phyloP scores from a whole-genome alignment of 768 basidiomycete genomes.

The Lyophyllum decastes region DNA sequence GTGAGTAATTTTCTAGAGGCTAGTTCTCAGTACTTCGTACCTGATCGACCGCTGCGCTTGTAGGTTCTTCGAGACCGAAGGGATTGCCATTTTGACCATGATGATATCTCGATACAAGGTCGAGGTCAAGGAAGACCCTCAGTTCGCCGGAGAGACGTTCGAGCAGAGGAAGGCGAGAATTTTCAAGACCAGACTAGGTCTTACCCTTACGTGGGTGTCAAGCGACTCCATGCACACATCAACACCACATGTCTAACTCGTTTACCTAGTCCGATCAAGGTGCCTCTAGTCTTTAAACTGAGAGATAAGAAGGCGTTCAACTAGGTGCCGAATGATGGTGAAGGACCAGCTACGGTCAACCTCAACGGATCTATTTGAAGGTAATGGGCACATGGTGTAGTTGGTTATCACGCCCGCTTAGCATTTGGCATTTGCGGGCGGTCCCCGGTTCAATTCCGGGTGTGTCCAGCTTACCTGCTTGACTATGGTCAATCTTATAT shows the following conservation, averaged over 20 bases:
- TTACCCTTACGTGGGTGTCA: conserved; percentile 47
- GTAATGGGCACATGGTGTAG: conserved; percentile 25
- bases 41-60: neutral
- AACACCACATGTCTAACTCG: neutral
- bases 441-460: conserved; percentile 23
- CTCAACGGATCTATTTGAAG: too few species aligned
- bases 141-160: conserved; percentile 47
- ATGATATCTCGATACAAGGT: conserved; percentile 48
- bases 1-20: conserved; percentile 27
- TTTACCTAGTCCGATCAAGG: conserved; percentile 26
- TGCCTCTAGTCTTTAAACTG: conserved; percentile 35
- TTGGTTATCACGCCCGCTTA: conserved; percentile 25
- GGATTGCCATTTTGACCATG: conserved; percentile 50
- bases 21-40: neutral
- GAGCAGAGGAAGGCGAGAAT: conserved; percentile 46
- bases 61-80: conserved; percentile 56
- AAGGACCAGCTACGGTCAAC: too few species aligned
- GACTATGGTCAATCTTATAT: too few species aligned
- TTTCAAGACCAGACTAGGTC: conserved; percentile 30
- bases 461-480: conserved; percentile 19
- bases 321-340: neutral
- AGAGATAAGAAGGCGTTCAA: conserved; percentile 13
- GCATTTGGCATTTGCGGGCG: conserved; percentile 15
- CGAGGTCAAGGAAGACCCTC: conserved; percentile 50
- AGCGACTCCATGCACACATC: neutral